These are phyloP conservation scores for Myochromella boudieri DNA, from an alignment of 768 basidiomycete species.

Conservation along the genomic window DNA sequence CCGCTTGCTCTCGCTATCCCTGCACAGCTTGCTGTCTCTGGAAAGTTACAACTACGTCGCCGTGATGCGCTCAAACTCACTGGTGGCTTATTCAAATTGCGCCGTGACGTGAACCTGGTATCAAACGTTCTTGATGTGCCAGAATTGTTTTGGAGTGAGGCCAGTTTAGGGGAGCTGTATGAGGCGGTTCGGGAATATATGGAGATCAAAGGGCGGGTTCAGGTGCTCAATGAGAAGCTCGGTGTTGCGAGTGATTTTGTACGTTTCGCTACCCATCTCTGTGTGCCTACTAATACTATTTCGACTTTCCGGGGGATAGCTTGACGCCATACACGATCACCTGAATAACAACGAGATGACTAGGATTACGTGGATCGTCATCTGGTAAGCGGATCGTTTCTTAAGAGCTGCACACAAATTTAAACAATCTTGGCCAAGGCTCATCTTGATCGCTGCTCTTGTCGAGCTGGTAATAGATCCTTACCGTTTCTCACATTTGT, in stretches of 20 bases:
- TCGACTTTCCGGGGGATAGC: slow-evolving; percentile 48
- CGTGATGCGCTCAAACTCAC: slow-evolving; percentile 86
- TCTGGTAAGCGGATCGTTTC: slow-evolving; percentile 38
- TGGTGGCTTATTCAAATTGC: slow-evolving; percentile 80
- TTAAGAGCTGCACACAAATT: slow-evolving; percentile 19
- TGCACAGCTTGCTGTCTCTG: slow-evolving; percentile 75
- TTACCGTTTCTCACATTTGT: neutral
- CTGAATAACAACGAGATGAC: slow-evolving; percentile 89
- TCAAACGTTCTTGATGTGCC: slow-evolving; percentile 93
- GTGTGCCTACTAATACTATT: neutral
- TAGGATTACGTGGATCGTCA: slow-evolving; percentile 69
- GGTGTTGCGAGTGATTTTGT: slow-evolving; percentile 88
- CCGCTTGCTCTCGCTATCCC: slow-evolving; percentile 81
- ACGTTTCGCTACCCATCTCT: slow-evolving; percentile 28
- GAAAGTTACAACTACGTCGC: slow-evolving; percentile 72
- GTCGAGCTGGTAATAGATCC: slow-evolving; percentile 64
- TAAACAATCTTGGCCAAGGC: slow-evolving; percentile 44
- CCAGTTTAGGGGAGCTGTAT: slow-evolving; percentile 84
- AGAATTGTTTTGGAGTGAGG: slow-evolving; percentile 94
- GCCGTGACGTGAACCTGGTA: slow-evolving; percentile 88
- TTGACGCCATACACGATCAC: slow-evolving; percentile 92
- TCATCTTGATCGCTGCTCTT: slow-evolving; percentile 87
- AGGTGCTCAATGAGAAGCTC: slow-evolving; percentile 85
- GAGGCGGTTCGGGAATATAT: slow-evolving; percentile 94
- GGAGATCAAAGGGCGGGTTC: slow-evolving; percentile 83